Conservation (phyloP, 1,284 basidiomycete genomes). For the Cryptococcus amylolentus region DNA sequence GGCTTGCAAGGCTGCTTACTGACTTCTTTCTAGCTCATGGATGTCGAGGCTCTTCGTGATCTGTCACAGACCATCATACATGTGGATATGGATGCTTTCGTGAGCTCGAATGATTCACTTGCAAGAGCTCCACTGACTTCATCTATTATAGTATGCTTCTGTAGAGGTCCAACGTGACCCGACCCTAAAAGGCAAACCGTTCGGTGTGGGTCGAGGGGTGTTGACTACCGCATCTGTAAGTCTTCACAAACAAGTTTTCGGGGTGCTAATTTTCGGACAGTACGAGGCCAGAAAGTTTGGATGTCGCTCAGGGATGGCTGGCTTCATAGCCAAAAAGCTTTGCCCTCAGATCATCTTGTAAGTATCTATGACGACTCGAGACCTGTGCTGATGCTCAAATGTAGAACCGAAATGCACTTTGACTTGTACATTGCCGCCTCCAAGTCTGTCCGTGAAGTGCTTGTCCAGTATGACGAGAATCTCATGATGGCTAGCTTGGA, state of each 20-base stretch:
- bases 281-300: conserved; percentile 89
- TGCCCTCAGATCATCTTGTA: conserved; percentile 82
- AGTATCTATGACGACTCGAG: conserved; percentile 8
- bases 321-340: conserved; percentile 86
- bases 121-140: not conserved
- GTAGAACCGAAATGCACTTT: conserved; percentile 54
- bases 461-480: conserved; percentile 68
- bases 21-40: conserved; percentile 57
- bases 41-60: conserved; percentile 74
- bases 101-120: conserved; percentile 12
- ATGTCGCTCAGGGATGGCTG: conserved; percentile 85
- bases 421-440: conserved; percentile 71
- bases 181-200: conserved; percentile 72
- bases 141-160: conserved; percentile 39
- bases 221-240: conserved; percentile 65
- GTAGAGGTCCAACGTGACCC: conserved; percentile 71
- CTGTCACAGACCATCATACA: conserved; percentile 67
- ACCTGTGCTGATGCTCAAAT: conserved; percentile 46
- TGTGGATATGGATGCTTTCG: conserved; percentile 49
- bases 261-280: conserved; percentile 46
- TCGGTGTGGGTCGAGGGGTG: conserved; percentile 74
- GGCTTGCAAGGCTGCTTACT: not conserved
- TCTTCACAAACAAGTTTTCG: not conserved
- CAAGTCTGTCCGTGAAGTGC: conserved; percentile 41
- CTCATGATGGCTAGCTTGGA: conserved; percentile 79